Base-by-base conservation (phyloP, 2,329 filamentous ascomycete genomes). In the Lizonia empirigonia region DNA sequence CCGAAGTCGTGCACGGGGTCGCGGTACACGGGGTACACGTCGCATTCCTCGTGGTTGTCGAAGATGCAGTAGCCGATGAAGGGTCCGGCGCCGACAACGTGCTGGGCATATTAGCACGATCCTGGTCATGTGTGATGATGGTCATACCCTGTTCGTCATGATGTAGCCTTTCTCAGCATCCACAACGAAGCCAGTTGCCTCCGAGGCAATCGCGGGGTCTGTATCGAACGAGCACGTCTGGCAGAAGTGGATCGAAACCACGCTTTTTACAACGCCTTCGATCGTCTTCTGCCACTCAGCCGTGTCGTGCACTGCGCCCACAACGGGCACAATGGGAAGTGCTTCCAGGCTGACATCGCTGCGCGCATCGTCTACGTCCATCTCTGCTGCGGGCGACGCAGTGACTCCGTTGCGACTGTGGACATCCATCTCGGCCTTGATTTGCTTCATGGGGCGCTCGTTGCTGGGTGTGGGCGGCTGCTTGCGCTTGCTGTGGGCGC, bases 1-100 rank as follows among this genome's bases (percentile, higher is more conserved):
- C 94, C 94, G 66, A 99, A 99, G 74, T 99, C 94, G 80, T 99
- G 94, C 22, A 99, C 93, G 13, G 94, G 95, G 69, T 99, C 94
- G 67, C 94, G 91, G 77, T 99, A 99, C 40, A 99, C 91, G 7
- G 94, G 94, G 69, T 91, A 90, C 38, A 95, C 93, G 72, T 99
- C 94, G 64, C 94, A 94, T 79, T 88, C 85, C 72, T 99, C 94
- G 74, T 99, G 94, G 71, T 99, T 99, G 74, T 99, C 95, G 73
- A 99, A 99, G 62, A 99, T 92, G 71, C 90, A 92, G 77, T 96
- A 97, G 38, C 94, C 94, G 88, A 93, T 97, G 76, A 99, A 99
- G 1, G 94, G 94, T 1, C 94, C 94, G 1, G 94, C 84, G 59
- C 94, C 91, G 33, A 97, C 94, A 24, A 99, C 94, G 77, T 99